phyloP scores from a whole-genome alignment of 257 asterid genomes.

The Vinca minor region DNA sequence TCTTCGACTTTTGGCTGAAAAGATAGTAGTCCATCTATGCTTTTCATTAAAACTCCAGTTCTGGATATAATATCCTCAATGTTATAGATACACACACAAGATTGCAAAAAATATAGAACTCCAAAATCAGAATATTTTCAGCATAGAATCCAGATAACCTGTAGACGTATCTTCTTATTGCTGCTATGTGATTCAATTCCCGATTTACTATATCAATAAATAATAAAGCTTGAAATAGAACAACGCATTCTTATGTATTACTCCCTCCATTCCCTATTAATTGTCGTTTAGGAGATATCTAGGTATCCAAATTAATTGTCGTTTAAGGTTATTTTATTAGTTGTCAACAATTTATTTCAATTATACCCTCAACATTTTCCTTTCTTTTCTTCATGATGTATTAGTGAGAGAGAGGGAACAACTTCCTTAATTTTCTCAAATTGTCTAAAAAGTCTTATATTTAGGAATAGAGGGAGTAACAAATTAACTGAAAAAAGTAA shows the following conservation, averaged over 20 bases:
- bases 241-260: not conserved
- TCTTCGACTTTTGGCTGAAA: slow-evolving; percentile 97
- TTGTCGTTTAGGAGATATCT: too few species aligned
- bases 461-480: too few species aligned
- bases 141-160: slow-evolving; percentile 34
- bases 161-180: slow-evolving; percentile 64
- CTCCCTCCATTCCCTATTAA: too few species aligned
- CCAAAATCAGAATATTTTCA: not conserved
- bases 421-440: too few species aligned
- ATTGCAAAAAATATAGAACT: not conserved
- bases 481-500: not conserved
- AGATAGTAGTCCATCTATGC: slow-evolving; percentile 63
- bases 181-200: not conserved
- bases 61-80: not conserved
- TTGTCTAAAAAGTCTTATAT: too few species aligned
- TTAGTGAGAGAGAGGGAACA: too few species aligned
- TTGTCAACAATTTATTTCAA: too few species aligned
- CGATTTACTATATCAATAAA: not conserved
- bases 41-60: not conserved
- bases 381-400: too few species aligned
- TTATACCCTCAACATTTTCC: too few species aligned
- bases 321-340: too few species aligned
- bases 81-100: not conserved
- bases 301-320: too few species aligned
- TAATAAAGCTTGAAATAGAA: too few species aligned